These are phyloP conservation scores for Pugionium cornutum DNA, from an alignment of 345 rosid species.

Conservation along the genomic window DNA sequence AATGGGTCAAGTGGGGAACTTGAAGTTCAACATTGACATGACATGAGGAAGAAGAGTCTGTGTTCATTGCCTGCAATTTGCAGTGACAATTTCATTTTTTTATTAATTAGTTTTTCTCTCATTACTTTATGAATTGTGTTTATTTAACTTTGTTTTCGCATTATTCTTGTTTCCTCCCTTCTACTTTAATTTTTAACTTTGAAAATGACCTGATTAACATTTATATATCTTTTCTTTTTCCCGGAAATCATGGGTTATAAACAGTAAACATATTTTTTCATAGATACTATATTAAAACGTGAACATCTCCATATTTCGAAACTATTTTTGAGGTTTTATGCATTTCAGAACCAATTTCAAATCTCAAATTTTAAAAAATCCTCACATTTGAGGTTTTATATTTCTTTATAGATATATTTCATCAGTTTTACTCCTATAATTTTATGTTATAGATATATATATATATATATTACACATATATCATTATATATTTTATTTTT, in stretches of 20 bases:
- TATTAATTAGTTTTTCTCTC: not conserved
- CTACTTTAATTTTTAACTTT: conserved; percentile 32
- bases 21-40: conserved; percentile 41
- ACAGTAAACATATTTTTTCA: too few species aligned
- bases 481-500: too few species aligned
- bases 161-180: conserved; percentile 37
- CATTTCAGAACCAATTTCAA: too few species aligned
- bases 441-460: too few species aligned
- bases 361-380: too few species aligned
- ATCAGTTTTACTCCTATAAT: too few species aligned
- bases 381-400: too few species aligned
- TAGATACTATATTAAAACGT: too few species aligned
- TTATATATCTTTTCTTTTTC: conserved; percentile 4
- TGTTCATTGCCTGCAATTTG: conserved; percentile 40
- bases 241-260: conserved; percentile 40
- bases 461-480: too few species aligned
- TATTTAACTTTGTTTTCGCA: conserved; percentile 33
- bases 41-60: conserved; percentile 43
- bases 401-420: too few species aligned
- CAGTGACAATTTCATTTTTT: conserved; percentile 20
- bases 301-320: too few species aligned
- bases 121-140: conserved; percentile 34
- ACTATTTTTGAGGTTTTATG: too few species aligned
- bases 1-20: conserved; percentile 48
- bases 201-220: conserved; percentile 32